These are phyloP conservation scores for Talaromyces ruber DNA, from an alignment of 495 filamentous ascomycete species.

Conservation along the genomic window DNA sequence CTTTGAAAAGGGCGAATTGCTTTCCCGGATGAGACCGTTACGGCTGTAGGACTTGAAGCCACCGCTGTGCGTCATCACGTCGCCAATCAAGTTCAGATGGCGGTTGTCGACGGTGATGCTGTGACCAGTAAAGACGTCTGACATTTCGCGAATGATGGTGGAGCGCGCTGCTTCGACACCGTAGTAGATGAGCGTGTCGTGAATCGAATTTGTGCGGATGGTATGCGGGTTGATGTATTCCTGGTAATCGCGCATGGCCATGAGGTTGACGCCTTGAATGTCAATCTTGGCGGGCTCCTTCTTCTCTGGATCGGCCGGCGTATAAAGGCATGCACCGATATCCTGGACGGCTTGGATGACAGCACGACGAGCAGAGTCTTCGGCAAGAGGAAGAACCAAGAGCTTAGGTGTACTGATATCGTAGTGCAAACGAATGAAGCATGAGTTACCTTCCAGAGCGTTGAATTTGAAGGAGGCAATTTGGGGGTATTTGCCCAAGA, in stretches of 20 bases:
- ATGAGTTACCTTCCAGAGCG: conserved; percentile 60
- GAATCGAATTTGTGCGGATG: conserved; percentile 88
- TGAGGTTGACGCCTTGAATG: conserved; percentile 81
- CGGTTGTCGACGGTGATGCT: conserved; percentile 88
- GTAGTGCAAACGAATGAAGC: conserved; percentile 78
- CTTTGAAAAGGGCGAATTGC: conserved; percentile 85
- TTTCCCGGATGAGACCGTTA: conserved; percentile 67
- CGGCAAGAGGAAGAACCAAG: conserved; percentile 83
- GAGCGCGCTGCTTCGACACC: conserved; percentile 88
- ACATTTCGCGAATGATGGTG: conserved; percentile 81
- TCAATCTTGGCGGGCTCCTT: conserved; percentile 51
- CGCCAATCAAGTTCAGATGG: conserved; percentile 91
- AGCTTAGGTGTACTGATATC: conserved; percentile 75
- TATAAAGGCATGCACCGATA: conserved; percentile 62
- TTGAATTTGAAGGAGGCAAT: conserved; percentile 76
- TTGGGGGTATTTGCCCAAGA: conserved; percentile 55
- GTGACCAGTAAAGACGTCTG: conserved; percentile 80
- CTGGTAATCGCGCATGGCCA: conserved; percentile 80
- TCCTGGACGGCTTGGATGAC: conserved; percentile 81
- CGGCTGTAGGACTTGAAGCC: conserved; percentile 86
- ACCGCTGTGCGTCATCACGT: conserved; percentile 90
- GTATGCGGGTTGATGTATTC: conserved; percentile 80
- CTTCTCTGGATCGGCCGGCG: conserved; percentile 52
- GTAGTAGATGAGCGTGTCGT: conserved; percentile 72
- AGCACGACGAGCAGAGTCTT: conserved; percentile 62